Conservation (phyloP, 2,329 filamentous ascomycete genomes). For the Neurospora sp. region DNA sequence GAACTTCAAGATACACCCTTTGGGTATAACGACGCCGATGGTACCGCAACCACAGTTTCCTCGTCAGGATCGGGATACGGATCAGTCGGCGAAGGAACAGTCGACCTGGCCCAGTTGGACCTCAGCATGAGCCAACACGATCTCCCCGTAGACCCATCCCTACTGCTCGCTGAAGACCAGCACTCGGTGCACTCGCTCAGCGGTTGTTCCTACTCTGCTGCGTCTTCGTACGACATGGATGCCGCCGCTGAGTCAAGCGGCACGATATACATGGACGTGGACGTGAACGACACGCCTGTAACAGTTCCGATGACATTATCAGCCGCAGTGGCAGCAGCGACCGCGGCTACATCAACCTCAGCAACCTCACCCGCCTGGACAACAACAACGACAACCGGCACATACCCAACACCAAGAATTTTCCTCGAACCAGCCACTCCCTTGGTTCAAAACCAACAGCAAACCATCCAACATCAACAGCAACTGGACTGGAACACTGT, state of each 20-base stretch:
- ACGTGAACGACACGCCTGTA: not conserved
- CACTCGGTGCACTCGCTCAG: constrained; percentile 14
- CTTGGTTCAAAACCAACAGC: not conserved
- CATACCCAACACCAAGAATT: constrained; percentile 8
- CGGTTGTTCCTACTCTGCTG: constrained; percentile 10
- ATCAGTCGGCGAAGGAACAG: not conserved
- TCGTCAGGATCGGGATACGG: not conserved
- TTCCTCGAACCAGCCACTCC: constrained; percentile 13
- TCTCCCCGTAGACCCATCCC: constrained; percentile 14
- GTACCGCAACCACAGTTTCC: not conserved
- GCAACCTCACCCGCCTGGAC: not conserved
- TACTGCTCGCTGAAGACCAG: constrained; percentile 11
- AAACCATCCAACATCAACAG: not conserved
- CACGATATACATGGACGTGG: constrained; percentile 9
- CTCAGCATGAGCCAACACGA: constrained; percentile 2
- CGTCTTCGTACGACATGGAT: constrained; percentile 13
- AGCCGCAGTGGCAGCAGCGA: not conserved
- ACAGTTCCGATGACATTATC: not conserved
- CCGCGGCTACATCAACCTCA: not conserved
- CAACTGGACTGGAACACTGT: not conserved
- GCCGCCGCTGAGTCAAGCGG: not conserved
- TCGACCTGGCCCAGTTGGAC: not conserved
- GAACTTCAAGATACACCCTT: not conserved
- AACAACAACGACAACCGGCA: not conserved
- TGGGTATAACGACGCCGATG: not conserved